A percentile compares a stretch with the other conserved stretches of the same genome.
Evolutionary conservation across 371 early-diverging fungal species (phyloP).

Genomic region (Mucor sp.): DNA sequence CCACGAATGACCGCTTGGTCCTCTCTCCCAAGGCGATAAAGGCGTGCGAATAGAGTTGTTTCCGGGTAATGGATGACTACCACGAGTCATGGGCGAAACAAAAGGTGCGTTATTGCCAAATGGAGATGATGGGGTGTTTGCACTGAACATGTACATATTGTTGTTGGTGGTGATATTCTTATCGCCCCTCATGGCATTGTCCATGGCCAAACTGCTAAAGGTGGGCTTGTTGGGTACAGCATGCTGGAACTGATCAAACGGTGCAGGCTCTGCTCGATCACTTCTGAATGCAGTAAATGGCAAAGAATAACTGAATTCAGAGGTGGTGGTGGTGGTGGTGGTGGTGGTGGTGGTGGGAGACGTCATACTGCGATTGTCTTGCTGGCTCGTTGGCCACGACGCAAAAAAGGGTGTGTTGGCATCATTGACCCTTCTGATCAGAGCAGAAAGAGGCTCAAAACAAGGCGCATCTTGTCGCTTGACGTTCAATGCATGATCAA

Average conservation of each 20-base stretch:
- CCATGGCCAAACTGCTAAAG: background rate
- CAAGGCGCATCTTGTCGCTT: constrained; percentile 59
- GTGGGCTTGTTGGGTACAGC: background rate
- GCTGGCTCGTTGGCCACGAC: constrained; percentile 13
- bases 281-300: background rate
- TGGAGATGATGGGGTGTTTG: background rate
- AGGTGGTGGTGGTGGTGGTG: no score
- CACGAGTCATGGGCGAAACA: background rate
- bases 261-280: background rate
- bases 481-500: constrained; percentile 64
- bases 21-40: background rate
- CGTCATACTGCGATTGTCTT: background rate
- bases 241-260: background rate
- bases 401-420: constrained; percentile 54
- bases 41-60: background rate
- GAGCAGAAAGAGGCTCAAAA: constrained; percentile 61
- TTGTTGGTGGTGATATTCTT: background rate
- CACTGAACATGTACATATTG: background rate
- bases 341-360: no score
- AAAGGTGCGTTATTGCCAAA: background rate
- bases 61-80: background rate
- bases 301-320: no score
- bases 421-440: constrained; percentile 53
- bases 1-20: background rate
- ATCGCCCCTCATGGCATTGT: background rate